Conservation (phyloP, 805 yeast species). For the Metschnikowia lunata region DNA sequence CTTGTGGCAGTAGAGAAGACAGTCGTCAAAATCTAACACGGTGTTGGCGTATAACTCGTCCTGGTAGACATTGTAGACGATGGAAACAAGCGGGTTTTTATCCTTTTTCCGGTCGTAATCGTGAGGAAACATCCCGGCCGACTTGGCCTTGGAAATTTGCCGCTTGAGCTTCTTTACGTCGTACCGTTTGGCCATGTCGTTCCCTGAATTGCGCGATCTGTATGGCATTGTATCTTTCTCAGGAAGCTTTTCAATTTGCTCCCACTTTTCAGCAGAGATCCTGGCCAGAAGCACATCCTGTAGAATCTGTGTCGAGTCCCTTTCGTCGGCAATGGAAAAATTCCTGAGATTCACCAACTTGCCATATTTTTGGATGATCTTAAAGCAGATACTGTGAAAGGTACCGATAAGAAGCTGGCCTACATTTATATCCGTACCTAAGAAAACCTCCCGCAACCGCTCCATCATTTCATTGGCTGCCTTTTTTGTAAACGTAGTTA, state of each 20-base stretch:
- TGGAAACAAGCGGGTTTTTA: conserved; percentile 17
- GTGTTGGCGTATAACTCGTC: conserved; percentile 36
- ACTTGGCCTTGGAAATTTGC: conserved; percentile 54
- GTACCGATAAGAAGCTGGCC: conserved; percentile 71
- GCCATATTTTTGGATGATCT: conserved; percentile 57
- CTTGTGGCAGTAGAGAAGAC: conserved; percentile 52
- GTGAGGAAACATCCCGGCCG: conserved; percentile 45
- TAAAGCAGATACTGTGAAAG: conserved; percentile 77
- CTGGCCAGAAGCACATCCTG: conserved; percentile 34
- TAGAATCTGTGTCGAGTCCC: conserved; percentile 50
- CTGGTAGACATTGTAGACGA: conserved; percentile 53
- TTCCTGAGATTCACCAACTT: conserved; percentile 38
- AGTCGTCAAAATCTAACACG: conserved; percentile 79
- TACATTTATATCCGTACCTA: conserved; percentile 31
- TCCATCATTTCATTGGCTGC: conserved; percentile 85
- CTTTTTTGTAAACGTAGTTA: conserved; percentile 89
- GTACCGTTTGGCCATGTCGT: conserved; percentile 27
- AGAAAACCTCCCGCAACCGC: conserved; percentile 43
- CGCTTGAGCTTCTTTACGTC: conserved; percentile 39
- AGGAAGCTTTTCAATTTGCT: conserved; percentile 10
- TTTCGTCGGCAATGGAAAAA: conserved; percentile 60
- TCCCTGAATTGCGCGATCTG: conserved; percentile 9
- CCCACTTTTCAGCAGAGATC: conserved; percentile 19
- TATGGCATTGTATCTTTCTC: conserved; percentile 14
- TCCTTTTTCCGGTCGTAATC: conserved; percentile 26